These are phyloP conservation scores for Tephrocybe sp. DNA, from an alignment of 768 basidiomycete species.

Conservation along the genomic window DNA sequence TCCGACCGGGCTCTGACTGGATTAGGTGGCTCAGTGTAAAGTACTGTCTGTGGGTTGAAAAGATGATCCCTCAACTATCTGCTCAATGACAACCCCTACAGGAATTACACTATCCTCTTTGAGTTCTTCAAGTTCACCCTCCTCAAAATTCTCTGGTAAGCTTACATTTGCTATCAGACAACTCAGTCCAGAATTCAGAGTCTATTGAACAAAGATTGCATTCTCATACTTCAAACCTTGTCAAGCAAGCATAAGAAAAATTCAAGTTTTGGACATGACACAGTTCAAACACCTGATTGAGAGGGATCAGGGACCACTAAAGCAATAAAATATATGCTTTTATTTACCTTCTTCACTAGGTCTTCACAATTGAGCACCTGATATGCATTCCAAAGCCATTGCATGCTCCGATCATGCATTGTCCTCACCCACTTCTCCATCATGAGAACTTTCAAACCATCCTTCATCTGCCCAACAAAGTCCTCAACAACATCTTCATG, in stretches of 20 bases:
- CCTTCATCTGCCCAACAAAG: slow-evolving; percentile 20
- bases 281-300: slow-evolving; percentile 26
- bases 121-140: neutral
- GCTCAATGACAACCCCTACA: neutral
- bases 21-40: too few species aligned
- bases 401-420: slow-evolving; percentile 20
- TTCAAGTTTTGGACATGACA: neutral
- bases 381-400: slow-evolving; percentile 33
- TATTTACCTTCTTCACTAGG: slow-evolving; percentile 27
- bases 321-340: neutral
- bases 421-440: slow-evolving; percentile 10
- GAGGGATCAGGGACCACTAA: too few species aligned
- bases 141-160: slow-evolving; percentile 2
- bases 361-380: slow-evolving; percentile 22
- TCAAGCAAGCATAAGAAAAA: too few species aligned
- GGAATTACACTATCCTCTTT: neutral
- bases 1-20: too few species aligned
- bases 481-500: slow-evolving; percentile 34
- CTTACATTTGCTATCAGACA: neutral
- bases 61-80: too few species aligned
- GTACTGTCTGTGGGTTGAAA: too few species aligned
- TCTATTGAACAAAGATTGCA: neutral
- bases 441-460: neutral
- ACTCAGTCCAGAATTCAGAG: slow-evolving; percentile 14
- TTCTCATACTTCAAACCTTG: too few species aligned